These are phyloP conservation scores for Centrapalus pauciflorus DNA, from an alignment of 129 eudicot species.

Conservation along the genomic window DNA sequence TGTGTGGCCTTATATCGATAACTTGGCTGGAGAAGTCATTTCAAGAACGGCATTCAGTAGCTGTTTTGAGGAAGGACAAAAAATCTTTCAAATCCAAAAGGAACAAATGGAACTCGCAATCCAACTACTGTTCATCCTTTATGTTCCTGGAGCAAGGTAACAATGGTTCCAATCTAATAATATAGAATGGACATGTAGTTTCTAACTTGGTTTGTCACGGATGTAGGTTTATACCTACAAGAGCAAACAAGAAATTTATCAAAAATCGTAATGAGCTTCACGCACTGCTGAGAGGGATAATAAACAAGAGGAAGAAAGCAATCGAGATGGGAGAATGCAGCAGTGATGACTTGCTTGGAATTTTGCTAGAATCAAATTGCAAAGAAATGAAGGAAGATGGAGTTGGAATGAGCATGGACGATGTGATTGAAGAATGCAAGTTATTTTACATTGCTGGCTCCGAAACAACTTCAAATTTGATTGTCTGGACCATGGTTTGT, in stretches of 20 bases:
- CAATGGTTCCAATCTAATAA: background rate
- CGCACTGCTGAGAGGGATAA: background rate
- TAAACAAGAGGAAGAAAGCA: constrained; percentile 6
- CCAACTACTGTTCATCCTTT: constrained; percentile 15
- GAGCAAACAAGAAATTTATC: constrained; percentile 1
- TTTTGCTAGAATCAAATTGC: constrained; percentile 16
- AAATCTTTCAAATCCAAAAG: constrained; percentile 45
- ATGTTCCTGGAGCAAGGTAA: constrained; percentile 67
- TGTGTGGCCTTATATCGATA: constrained; percentile 45
- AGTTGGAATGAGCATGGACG: constrained; percentile 22
- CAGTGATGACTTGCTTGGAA: constrained; percentile 18
- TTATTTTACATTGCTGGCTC: constrained; percentile 38
- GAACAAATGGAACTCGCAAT: constrained; percentile 32
- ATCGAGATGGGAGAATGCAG: background rate
- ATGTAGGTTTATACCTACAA: constrained; percentile 26
- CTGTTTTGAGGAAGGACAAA: constrained; percentile 44
- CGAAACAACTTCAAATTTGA: constrained; percentile 23
- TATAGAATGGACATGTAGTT: background rate
- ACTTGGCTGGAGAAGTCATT: constrained; percentile 50
- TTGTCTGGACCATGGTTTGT: constrained; percentile 26
- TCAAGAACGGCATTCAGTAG: constrained; percentile 59
- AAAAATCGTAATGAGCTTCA: constrained; percentile 1
- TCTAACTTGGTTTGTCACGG: background rate
- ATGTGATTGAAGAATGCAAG: constrained; percentile 43
- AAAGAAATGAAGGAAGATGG: background rate